These are phyloP conservation scores for Magnusiomyces ingens DNA, from an alignment of 1,139 yeast genomes.

Conservation along the genomic window DNA sequence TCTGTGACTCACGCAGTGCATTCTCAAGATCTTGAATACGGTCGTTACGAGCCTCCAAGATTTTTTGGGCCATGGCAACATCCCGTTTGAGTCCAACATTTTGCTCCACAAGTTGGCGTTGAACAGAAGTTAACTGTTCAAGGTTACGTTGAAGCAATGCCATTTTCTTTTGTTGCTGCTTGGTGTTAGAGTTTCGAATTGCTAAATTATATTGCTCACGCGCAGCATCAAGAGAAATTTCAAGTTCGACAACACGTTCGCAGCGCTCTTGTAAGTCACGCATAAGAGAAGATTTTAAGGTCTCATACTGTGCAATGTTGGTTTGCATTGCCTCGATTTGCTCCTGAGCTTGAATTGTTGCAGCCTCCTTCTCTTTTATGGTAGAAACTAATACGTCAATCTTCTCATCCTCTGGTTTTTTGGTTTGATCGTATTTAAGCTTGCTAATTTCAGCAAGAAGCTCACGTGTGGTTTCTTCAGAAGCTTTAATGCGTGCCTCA, in stretches of 20 bases:
- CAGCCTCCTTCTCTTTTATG: conserved; percentile 16
- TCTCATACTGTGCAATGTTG: conserved; percentile 28
- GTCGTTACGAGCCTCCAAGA: conserved; percentile 53
- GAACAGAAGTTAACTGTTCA: conserved; percentile 39
- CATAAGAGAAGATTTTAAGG: conserved; percentile 36
- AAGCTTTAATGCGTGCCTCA: conserved; percentile 20
- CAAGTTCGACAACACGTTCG: conserved; percentile 40
- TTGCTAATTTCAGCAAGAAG: conserved; percentile 22
- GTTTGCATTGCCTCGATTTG: conserved; percentile 23
- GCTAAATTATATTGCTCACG: conserved; percentile 33
- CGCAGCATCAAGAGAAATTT: conserved; percentile 36
- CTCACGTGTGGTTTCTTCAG: conserved; percentile 22
- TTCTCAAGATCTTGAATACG: conserved; percentile 52
- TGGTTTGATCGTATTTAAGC: conserved; percentile 17
- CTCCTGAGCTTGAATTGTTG: conserved; percentile 18
- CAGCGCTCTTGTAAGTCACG: conserved; percentile 40
- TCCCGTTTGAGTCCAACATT: conserved; percentile 41
- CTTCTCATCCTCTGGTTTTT: conserved; percentile 5
- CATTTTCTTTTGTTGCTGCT: conserved; percentile 35
- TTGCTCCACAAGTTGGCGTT: conserved; percentile 42
- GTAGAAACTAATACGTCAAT: conserved; percentile 8
- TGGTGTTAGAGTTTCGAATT: conserved; percentile 26
- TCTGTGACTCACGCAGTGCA: conserved; percentile 47
- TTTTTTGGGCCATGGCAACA: conserved; percentile 49
- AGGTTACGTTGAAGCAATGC: conserved; percentile 42